Evolutionary conservation across 2,329 filamentous ascomycete species (phyloP), one percentile per base, ranked within the genome.

Genomic region (Monilinia laxa): DNA sequence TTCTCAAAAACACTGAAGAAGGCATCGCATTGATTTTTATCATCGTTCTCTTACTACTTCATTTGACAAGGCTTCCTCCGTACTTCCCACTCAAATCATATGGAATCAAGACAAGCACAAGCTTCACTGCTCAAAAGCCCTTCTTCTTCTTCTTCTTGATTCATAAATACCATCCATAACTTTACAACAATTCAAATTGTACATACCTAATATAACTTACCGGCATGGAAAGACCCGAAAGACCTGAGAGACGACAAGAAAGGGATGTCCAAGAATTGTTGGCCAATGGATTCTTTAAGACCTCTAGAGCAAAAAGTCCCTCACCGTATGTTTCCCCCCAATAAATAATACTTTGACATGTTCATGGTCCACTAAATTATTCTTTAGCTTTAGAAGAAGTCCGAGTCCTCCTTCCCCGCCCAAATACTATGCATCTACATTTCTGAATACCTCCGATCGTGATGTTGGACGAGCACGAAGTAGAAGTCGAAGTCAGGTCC

Each of bases 261-360:
- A 55, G 69, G 31, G 70, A 71, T 64, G 70, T 73, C 64, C 71
- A 71, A 52, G 72, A 73, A 63, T 63, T 74, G 38, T 78, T 85
- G 49, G 76, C 80, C 70, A 82, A 81, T 71, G 83, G 83, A 64
- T 82, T 81, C 67, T 85, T 82, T 74, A 81, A 78, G 70, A 83
- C 81, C 42, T 79, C 81, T 11, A 79, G 82, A 69, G 78, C 79
- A 49, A 78, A 74, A 69, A 78, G 75, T 64, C 76, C 78, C 51
- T 72, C 73, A 59, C 73, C 72, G 78, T 80, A 75, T 52, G 68
- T 63, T 35, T 20, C 16, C n/a, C 58, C 25, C 28, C 18, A 53
- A 25, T 23, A 40, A 23, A 3, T 28, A 23, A 4, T 28, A 16
- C 23, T 9, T 42, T 11, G 4, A 18, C 12, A 52, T 10, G 25